Conservation (phyloP, 1,284 basidiomycete species). For the Ustilago esculenta region DNA sequence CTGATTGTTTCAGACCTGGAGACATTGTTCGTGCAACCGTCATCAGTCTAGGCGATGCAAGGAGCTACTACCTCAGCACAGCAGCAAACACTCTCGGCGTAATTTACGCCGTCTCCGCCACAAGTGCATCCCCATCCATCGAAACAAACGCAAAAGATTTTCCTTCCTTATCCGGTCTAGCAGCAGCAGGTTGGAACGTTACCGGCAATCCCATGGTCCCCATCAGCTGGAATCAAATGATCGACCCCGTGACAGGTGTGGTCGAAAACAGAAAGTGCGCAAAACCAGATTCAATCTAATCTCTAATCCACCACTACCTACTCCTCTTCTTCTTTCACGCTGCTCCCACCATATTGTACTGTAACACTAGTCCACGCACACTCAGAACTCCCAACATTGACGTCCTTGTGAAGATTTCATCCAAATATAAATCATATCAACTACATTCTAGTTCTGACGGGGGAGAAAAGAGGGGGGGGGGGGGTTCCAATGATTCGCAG, state of each 20-base stretch:
- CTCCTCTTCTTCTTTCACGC: background rate
- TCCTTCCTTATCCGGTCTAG: background rate
- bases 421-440: slow-evolving; percentile 4
- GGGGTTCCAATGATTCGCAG: background rate
- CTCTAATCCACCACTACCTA: background rate
- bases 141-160: too few relatives aligned
- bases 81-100: slow-evolving; percentile 93
- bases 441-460: slow-evolving; percentile 14
- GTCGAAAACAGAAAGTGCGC: slow-evolving; percentile 88
- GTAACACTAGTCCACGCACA: slow-evolving; percentile 7
- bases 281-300: slow-evolving; percentile 72
- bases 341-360: background rate
- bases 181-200: slow-evolving; percentile 36
- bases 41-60: slow-evolving; percentile 68
- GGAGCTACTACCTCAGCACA: slow-evolving; percentile 87
- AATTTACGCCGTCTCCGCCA: slow-evolving; percentile 59
- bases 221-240: slow-evolving; percentile 90
- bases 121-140: too few relatives aligned
- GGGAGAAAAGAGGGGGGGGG: background rate
- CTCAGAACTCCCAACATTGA: too few relatives aligned
- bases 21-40: slow-evolving; percentile 93
- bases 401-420: too few relatives aligned
- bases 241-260: slow-evolving; percentile 81
- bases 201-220: slow-evolving; percentile 51
- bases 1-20: slow-evolving; percentile 92